Percentiles rank a stretch among this genome's conserved stretches.
These are phyloP conservation scores for Aspergillus sp. DNA, from an alignment of 2,329 filamentous ascomycete genomes.

Conservation along the genomic window DNA sequence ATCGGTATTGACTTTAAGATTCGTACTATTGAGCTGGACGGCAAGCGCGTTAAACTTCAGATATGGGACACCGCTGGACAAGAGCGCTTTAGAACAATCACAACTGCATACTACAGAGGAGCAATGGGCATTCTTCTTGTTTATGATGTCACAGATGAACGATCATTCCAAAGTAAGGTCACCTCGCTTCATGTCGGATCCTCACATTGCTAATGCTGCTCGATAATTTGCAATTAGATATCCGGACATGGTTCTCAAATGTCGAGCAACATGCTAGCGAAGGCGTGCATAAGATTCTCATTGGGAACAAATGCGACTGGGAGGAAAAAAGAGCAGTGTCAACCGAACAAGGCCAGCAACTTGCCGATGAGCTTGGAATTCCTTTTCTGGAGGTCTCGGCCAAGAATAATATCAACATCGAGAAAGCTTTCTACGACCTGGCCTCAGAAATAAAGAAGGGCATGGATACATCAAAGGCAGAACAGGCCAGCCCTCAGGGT, in stretches of 20 bases:
- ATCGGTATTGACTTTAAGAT: constrained; percentile 99
- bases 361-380: constrained; percentile 94
- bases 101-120: constrained; percentile 96
- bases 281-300: constrained; percentile 99
- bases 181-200: not conserved
- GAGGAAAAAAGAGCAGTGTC: constrained; percentile 96
- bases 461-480: constrained; percentile 84
- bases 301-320: constrained; percentile 99
- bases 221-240: constrained; percentile 61
- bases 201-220: constrained; percentile 10
- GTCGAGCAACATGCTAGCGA: constrained; percentile 97
- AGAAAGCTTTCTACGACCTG: constrained; percentile 95
- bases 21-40: constrained; percentile 96
- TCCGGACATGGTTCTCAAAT: constrained; percentile 99
- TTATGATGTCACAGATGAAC: constrained; percentile 96
- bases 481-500: constrained; percentile 58
- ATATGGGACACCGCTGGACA: constrained; percentile 99
- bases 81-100: constrained; percentile 98
- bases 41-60: constrained; percentile 97
- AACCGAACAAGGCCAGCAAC: constrained; percentile 86
- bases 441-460: constrained; percentile 98
- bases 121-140: constrained; percentile 98
- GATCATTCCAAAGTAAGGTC: constrained; percentile 86
- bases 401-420: constrained; percentile 99
- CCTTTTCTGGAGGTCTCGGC: constrained; percentile 98